Conservation (phyloP, 306 rosid species). For the Pyrus pyrifolia region DNA sequence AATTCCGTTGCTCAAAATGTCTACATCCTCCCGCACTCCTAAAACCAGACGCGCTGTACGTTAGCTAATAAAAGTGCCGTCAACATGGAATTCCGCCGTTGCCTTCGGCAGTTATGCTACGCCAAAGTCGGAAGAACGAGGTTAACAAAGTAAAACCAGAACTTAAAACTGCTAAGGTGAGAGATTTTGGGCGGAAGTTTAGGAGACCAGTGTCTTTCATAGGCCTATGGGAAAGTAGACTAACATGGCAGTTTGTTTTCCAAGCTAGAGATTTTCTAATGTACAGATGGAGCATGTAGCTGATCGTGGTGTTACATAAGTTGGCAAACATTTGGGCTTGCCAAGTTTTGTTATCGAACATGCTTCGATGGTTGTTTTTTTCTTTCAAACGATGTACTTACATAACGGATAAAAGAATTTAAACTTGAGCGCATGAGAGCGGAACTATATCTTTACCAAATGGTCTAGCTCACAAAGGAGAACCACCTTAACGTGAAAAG, state of each 20-base stretch:
- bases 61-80: constrained; percentile 4
- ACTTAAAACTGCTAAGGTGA: not conserved
- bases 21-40: not conserved
- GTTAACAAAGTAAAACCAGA: not conserved
- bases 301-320: too few species aligned
- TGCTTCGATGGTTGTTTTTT: not conserved
- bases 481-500: too few species aligned
- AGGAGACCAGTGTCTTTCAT: not conserved
- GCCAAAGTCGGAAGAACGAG: not conserved
- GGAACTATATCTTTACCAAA: too few species aligned
- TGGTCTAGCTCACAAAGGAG: too few species aligned
- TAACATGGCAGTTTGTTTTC: not conserved
- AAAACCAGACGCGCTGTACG: not conserved
- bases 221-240: not conserved
- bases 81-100: not conserved
- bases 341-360: not conserved
- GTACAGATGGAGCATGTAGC: constrained; percentile 4
- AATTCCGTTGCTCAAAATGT: not conserved
- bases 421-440: not conserved
- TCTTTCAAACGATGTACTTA: too few species aligned
- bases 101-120: not conserved
- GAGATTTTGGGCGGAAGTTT: not conserved
- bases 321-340: not conserved
- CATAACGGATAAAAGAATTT: not conserved
- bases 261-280: not conserved